Percentiles rank a stretch among this genome's conserved stretches.
These are phyloP conservation scores for Fusarium armeniacum DNA, from an alignment of 2,329 filamentous ascomycete genomes.

Conservation along the genomic window DNA sequence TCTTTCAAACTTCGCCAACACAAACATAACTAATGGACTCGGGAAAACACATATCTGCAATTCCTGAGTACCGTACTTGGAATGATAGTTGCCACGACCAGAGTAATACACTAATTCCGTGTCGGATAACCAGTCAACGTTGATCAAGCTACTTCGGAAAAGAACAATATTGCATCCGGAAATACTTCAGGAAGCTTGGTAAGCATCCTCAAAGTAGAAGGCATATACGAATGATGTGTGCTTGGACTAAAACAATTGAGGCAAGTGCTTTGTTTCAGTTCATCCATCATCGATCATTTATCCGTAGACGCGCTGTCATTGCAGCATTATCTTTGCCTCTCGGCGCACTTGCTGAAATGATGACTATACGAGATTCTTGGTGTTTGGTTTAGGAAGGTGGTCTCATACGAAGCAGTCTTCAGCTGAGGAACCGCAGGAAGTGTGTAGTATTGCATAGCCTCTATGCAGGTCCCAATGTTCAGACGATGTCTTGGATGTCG, in stretches of 20 bases:
- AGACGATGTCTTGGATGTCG: background rate
- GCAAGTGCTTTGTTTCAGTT: background rate
- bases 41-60: background rate
- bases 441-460: slow-evolving; percentile 4
- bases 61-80: background rate
- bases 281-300: background rate
- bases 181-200: background rate
- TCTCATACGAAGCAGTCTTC: background rate
- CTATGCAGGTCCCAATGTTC: slow-evolving; percentile 2
- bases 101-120: background rate
- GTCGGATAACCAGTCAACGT: background rate
- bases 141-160: background rate
- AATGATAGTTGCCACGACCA: background rate
- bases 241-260: background rate
- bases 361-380: slow-evolving; percentile 3
- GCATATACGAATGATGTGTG: background rate
- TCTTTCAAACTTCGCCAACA: background rate
- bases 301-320: background rate
- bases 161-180: background rate
- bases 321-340: background rate
- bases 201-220: background rate
- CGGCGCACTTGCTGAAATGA: background rate
- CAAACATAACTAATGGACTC: background rate
- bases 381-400: slow-evolving; percentile 7
- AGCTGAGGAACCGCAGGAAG: background rate